Evolutionary conservation across 116 monocot genomes (phyloP), one percentile per base, ranked within the genome.

Genomic region (Posidonia oceanica): DNA sequence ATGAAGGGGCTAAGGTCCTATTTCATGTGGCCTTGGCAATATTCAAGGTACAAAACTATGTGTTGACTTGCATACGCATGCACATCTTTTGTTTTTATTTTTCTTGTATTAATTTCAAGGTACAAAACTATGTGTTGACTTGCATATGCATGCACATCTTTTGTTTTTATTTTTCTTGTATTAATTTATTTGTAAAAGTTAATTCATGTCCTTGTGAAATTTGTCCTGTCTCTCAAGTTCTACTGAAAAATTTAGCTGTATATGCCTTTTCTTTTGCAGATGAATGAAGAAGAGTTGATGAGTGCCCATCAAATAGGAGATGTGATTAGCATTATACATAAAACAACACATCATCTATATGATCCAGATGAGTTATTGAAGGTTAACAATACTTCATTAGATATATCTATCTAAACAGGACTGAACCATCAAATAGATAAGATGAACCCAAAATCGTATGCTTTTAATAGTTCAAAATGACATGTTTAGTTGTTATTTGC

Each of bases 1-100:
- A 96, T 65, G 96, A 96, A 63, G 96, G 96, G 60, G 96, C 96
- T 18, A 91, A 96, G 65, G 89, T 96, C 75, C 74, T 96, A 59
- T 89, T 96, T 69, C 78, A 91, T 69, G 91, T 96, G 3, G 96
- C 96, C 41, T 64, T 96, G 56, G 96, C 96, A 76, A 87, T 96
- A 51, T 91, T 96, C 71, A 96, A 96, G 96, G 96, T 91, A 76
- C 23, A 15, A 14, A 23, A 48, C 39, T 66, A 3, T 7, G 65
- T 11, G 18, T 53, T 39, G 63, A 41, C 8, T 51, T 48, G 23
- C 40, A 37, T 22, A 7, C 57, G 16, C 29, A n/a, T 55, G 55
- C 39, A 60, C 7, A 57, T 22, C 42, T 52, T 15, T 69, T 53
- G 14, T n/a, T 69, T 61, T 4, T 29, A 21, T 61, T 29, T 8